A percentile compares a stretch with the other conserved stretches of the same genome.
Evolutionary conservation across 306 rosid genomes (phyloP).

Genomic region (Fragaria iinumae): DNA sequence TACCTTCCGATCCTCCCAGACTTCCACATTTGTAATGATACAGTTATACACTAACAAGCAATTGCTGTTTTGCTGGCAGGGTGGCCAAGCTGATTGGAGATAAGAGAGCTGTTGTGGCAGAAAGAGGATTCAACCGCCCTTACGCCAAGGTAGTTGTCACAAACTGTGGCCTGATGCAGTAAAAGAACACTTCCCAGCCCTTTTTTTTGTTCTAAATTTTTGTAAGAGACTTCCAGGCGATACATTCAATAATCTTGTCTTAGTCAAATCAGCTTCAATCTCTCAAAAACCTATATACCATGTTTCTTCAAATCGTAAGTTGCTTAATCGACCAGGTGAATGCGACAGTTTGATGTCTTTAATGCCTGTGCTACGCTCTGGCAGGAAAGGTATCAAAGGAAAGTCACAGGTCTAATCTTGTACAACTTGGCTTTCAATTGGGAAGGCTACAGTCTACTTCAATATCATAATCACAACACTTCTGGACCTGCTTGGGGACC

Average conservation of each 20-base stretch:
- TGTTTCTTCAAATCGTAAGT: neutral
- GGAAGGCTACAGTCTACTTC: neutral
- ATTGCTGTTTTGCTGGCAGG: constrained; percentile 36
- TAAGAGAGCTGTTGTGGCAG: constrained; percentile 80
- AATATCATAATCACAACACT: neutral
- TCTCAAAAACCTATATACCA: neutral
- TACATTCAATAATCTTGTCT: neutral
- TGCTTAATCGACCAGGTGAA: neutral
- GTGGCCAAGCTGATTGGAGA: constrained; percentile 92
- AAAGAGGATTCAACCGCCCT: constrained; percentile 89
- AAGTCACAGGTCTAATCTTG: neutral
- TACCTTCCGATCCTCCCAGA: neutral
- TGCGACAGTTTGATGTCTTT: neutral
- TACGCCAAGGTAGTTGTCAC: constrained; percentile 61
- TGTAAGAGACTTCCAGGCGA: constrained; percentile 6
- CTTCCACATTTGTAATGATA: neutral
- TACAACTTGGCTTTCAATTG: neutral
- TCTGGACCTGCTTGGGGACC: neutral
- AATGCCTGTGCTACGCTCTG: neutral
- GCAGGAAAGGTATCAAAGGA: neutral
- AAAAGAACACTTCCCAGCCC: neutral
- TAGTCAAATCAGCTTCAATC: neutral
- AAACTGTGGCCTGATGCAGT: constrained; percentile 58
- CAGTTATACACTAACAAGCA: constrained; percentile 4
- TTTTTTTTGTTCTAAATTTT: constrained; percentile 11